Base-by-base conservation (phyloP, 2,329 filamentous ascomycete genomes). In the Pseudogymnoascus sp. region DNA sequence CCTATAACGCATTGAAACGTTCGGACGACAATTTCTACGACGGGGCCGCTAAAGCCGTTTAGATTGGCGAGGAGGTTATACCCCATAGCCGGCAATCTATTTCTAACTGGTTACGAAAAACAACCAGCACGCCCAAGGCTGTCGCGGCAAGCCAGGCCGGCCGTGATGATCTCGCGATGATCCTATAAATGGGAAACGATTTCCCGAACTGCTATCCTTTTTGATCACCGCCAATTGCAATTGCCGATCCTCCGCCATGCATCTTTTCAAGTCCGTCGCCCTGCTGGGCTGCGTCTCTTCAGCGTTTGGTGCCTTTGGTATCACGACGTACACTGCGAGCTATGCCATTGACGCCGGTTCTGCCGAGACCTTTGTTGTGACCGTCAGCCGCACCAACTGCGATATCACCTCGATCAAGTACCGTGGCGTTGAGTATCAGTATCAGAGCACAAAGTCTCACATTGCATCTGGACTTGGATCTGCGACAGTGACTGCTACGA, bases 371-470 rank as follows among this genome's bases (percentile, higher is more conserved):
- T 73, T 85, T 61, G 72, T 79, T 38, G 80, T 84, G 66, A 79
- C 78, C 2, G 78, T 85, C 60, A 79, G 75, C 66, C 75, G 78
- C 56, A 76, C 75, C 14, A 86, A 75, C 70, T 87, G 85, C 67
- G 85, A 87, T 67, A 84, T 88, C 71, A 86, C 79, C 12, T 87
- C 84, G 0, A 82, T 88, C 71, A 79, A 80, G 62, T 87, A 80
- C 70, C 80, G 82, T 23, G 81, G 82, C 64, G 77, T 78, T 47
- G 82, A 88, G 70, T 78, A 85, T 6, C 85, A 88, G 72, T 82
- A 83, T 67, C 66, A 73, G 5, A 72, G 73, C 56, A 78, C 77
- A 53, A 77, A 77, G 23, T 81, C 80, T n/a, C 84, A 86, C 63
- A 82, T 87, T 63, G 76, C 76, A 25, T 85, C 83, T 14, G 84